These are phyloP conservation scores for Physcomitrium patens DNA, from an alignment of 225 moss, liverwort and hornwort genomes.

Conservation along the genomic window DNA sequence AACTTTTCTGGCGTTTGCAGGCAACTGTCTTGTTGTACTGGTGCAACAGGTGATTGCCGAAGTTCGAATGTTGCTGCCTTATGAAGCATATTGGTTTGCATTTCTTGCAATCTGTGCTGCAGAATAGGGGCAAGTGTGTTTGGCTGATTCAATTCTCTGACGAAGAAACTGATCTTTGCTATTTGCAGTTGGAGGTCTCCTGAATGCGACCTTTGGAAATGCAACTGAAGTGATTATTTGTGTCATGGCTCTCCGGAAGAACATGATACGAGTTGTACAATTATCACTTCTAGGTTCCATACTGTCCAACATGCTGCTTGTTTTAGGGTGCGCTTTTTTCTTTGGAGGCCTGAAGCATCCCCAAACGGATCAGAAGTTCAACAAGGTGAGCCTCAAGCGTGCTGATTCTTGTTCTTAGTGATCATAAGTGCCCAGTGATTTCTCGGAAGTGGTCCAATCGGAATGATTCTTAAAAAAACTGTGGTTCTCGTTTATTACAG, in stretches of 20 bases:
- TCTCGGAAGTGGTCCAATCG: background rate
- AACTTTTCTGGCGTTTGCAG: conserved; percentile 41
- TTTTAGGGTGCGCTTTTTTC: conserved; percentile 85
- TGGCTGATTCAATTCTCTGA: background rate
- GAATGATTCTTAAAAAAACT: background rate
- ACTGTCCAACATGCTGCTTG: conserved; percentile 87
- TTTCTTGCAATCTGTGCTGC: no score
- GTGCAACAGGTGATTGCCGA: conserved; percentile 49
- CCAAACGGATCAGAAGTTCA: conserved; percentile 78
- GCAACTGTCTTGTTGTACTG: conserved; percentile 62
- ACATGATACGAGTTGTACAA: conserved; percentile 90
- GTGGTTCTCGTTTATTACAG: conserved; percentile 27
- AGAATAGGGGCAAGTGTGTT: no score
- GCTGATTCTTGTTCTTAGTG: no score
- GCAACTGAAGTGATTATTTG: conserved; percentile 94
- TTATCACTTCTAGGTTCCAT: conserved; percentile 87
- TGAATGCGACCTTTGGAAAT: conserved; percentile 91
- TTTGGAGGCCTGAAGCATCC: conserved; percentile 69
- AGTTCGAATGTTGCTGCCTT: background rate
- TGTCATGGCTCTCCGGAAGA: conserved; percentile 72
- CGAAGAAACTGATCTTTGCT: background rate
- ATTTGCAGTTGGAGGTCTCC: conserved; percentile 69
- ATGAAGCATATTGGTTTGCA: background rate
- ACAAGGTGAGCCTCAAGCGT: conserved; percentile 39
- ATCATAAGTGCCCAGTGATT: background rate